Base-by-base conservation (phyloP, 805 yeast species). In the Kazachstania taianensis region DNA sequence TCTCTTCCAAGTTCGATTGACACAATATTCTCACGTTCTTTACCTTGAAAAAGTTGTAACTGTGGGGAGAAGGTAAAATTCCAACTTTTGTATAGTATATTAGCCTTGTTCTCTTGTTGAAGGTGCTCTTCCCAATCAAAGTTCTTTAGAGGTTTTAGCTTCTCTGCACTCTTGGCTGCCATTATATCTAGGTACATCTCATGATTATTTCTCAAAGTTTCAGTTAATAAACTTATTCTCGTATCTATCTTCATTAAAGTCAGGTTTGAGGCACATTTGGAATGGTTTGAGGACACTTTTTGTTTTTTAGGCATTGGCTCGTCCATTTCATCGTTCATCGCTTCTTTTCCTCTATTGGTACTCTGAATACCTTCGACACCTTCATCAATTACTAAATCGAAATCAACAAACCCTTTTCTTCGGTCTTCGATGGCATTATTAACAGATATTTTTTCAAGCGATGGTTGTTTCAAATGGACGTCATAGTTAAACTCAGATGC, bases 161-260 rank as follows among this genome's bases (percentile, higher is more conserved):
- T n/a, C n/a, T n/a, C n/a, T 22, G 12, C 12, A 9, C 12, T 22
- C 25, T n/a, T 22, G 25, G 12, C 36, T 7, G 35, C 41, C 61
- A 56, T 56, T 1, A 25, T 10, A 12, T 37, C 41, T 19, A 37
- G 18, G 36, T 56, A 56, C 24, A 41, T 32, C 9, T 40, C 49
- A 40, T 44, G 45, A 26, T 51, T 46, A 9, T 32, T 32, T 35
- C 55, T 44, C 22, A 56, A 38, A 10, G 31, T 32, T 4, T 54
- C 59, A 3, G 57, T 56, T 5, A 47, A 32, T 10, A 49, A 26
- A 13, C 55, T 52, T 2, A 47, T 54, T 29, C 43, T 44, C 20
- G 42, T 49, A 40, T 55, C 61, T 10, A 41, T 18, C n/a, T 33
- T 25, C 9, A n/a, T 5, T 10, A 26, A 10, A 12, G 17, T 12